phyloP scores from a whole-genome alignment of 495 filamentous ascomycete genomes.

The Xylaria scruposa region DNA sequence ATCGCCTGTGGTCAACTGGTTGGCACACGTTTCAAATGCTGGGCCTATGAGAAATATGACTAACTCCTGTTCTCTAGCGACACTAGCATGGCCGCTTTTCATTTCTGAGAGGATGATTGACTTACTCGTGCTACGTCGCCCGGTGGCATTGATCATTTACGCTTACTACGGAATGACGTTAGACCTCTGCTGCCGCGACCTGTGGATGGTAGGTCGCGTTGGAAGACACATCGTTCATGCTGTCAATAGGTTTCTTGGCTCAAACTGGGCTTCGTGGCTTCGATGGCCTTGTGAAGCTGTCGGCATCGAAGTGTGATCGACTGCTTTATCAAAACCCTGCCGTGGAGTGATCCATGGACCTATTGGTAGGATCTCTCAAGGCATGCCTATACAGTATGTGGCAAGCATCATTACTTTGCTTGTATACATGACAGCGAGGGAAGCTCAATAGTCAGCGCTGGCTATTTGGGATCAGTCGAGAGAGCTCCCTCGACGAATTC shows the following conservation, averaged over 20 bases:
- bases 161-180: conserved; percentile 18
- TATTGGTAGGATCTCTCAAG: not conserved
- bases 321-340: not conserved
- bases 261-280: conserved; percentile 13
- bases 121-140: conserved; percentile 21
- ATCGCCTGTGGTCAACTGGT: not conserved
- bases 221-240: conserved; percentile 14
- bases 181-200: conserved; percentile 5
- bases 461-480: not conserved
- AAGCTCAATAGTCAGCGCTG: not conserved
- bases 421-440: not conserved
- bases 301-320: conserved; percentile 13
- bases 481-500: not conserved
- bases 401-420: not conserved
- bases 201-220: conserved; percentile 20
- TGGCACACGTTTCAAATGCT: not conserved
- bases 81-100: conserved; percentile 17
- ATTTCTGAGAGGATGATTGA: conserved; percentile 16
- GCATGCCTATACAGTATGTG: not conserved
- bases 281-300: conserved; percentile 20
- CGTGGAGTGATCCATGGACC: not conserved
- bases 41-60: not conserved
- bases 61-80: conserved; percentile 12
- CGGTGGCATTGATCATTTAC: conserved; percentile 1
- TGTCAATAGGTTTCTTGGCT: not conserved